A percentile compares a stretch with the other conserved stretches of the same genome.
Conservation (phyloP, 139 green algal genomes). For the Tetradesmus lagerheimii region DNA sequence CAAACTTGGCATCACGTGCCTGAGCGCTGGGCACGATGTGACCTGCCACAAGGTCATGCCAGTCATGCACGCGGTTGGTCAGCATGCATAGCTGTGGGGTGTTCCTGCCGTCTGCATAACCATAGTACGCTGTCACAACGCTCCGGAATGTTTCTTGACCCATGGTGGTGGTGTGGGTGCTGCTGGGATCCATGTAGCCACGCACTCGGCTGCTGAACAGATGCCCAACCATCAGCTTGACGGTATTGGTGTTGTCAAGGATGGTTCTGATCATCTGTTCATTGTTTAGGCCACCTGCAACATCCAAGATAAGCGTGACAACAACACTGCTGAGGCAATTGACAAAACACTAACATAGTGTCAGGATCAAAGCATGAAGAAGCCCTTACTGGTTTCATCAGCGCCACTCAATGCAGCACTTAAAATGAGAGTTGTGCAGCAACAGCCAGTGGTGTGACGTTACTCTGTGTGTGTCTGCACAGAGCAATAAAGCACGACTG, state of each 20-base stretch:
- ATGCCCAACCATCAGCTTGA: background rate
- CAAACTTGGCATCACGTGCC: background rate
- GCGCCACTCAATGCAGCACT: too few relatives aligned
- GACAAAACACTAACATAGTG: too few relatives aligned
- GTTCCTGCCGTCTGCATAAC: background rate
- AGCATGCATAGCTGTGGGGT: background rate
- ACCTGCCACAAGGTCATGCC: background rate
- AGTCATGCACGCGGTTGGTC: background rate
- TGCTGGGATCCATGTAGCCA: background rate
- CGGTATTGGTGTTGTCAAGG: too few relatives aligned
- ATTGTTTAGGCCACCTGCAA: background rate
- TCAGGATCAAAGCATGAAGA: too few relatives aligned
- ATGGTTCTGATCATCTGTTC: too few relatives aligned
- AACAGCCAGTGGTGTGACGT: too few relatives aligned
- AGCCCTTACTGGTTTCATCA: too few relatives aligned
- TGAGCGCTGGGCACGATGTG: background rate
- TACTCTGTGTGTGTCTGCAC: too few relatives aligned
- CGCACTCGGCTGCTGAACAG: background rate
- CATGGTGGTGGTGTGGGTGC: background rate
- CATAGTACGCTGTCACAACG: background rate
- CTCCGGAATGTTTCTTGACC: background rate
- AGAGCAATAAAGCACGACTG: too few relatives aligned
- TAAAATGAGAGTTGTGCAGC: too few relatives aligned
- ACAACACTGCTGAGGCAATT: too few relatives aligned
- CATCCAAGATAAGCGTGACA: background rate